Evolutionary conservation across 2,329 filamentous ascomycete genomes (phyloP).

Genomic region (Monilinia fructicola): DNA sequence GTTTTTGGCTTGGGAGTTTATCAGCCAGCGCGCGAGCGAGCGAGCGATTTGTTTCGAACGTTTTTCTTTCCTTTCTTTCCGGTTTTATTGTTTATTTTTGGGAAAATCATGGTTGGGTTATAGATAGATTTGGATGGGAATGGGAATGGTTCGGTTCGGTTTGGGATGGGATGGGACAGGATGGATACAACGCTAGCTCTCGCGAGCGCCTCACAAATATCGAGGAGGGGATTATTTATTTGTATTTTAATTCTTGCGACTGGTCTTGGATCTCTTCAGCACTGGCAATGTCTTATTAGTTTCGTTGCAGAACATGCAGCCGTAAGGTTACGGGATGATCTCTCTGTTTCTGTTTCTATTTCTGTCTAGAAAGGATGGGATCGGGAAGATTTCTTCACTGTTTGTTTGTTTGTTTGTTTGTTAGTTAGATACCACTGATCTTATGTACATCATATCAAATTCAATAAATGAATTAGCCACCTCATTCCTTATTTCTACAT

Average conservation of each 20-base stretch:
- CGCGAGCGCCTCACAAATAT: slow-evolving; percentile 9
- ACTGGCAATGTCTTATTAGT: slow-evolving; percentile 14
- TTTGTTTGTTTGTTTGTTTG: neutral
- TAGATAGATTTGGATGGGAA: slow-evolving; percentile 6
- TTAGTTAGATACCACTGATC: neutral
- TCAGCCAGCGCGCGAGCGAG: neutral
- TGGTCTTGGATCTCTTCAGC: neutral
- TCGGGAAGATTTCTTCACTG: neutral
- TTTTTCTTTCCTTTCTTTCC: neutral
- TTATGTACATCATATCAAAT: neutral
- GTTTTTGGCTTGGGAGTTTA: neutral
- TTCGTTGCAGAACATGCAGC: neutral
- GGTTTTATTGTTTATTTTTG: neutral
- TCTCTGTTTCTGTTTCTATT: neutral
- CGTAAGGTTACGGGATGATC: neutral
- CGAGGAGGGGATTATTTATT: slow-evolving; percentile 1
- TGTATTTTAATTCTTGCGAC: neutral
- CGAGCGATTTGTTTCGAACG: neutral
- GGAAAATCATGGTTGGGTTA: slow-evolving; percentile 6
- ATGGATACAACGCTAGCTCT: slow-evolving; percentile 19
- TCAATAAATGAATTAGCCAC: neutral
- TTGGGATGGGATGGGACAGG: slow-evolving; percentile 3
- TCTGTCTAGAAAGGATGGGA: neutral
- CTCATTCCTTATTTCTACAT: neutral
- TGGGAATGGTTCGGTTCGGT: neutral